Conservation (phyloP, 139 green algal species). For the Volvox africanus region DNA sequence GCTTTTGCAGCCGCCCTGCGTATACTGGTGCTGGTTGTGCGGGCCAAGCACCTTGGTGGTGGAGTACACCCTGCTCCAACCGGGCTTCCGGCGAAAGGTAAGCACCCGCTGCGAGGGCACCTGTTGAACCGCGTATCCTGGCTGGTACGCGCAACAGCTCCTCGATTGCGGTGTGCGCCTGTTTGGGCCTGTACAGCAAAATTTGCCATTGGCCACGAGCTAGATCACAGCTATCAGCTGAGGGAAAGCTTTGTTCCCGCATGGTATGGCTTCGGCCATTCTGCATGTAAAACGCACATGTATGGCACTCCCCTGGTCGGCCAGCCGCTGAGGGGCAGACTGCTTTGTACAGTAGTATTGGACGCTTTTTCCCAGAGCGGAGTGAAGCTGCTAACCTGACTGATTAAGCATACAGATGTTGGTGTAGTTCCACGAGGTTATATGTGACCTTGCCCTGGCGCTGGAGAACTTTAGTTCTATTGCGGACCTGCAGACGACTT, state of each 20-base stretch:
- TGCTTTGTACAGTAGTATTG: not conserved
- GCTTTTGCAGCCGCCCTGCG: not conserved
- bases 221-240: not conserved
- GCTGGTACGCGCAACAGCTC: conserved; percentile 36
- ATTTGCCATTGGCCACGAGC: not conserved
- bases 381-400: not conserved
- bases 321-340: not conserved
- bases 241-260: not conserved
- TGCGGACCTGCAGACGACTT: too few relatives aligned
- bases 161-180: conserved; percentile 32
- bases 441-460: too few relatives aligned
- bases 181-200: not conserved
- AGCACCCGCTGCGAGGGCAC: conserved; percentile 34
- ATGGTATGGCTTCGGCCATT: not conserved
- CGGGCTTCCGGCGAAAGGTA: not conserved
- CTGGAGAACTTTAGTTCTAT: too few relatives aligned
- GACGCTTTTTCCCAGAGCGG: not conserved
- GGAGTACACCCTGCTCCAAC: not conserved
- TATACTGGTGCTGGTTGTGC: conserved; percentile 1
- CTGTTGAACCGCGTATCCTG: conserved; percentile 42
- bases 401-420: too few relatives aligned
- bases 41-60: conserved; percentile 27
- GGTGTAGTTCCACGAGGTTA: too few relatives aligned
- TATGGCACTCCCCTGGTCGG: not conserved
- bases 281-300: not conserved